A percentile compares a stretch with the other conserved stretches of the same genome.
These are phyloP conservation scores for Saccharomycopsis selenospora DNA, from an alignment of 805 yeast species.

Conservation along the genomic window DNA sequence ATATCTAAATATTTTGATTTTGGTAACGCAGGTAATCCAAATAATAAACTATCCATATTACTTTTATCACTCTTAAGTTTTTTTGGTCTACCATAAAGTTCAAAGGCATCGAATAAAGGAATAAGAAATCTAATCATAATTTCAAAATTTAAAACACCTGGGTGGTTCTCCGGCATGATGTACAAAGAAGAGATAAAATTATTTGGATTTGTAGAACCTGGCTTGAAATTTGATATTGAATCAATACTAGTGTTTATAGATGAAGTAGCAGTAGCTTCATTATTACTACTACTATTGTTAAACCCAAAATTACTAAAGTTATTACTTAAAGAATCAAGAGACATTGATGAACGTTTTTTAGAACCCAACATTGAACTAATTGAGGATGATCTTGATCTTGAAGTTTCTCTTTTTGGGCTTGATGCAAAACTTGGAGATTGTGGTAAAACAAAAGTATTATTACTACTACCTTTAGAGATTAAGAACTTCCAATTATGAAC, in stretches of 20 bases:
- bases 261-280: neutral
- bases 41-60: constrained; percentile 49
- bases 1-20: constrained; percentile 47
- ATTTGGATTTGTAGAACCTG: neutral
- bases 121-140: constrained; percentile 64
- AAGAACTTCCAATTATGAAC: constrained; percentile 27
- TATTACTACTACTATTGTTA: constrained; percentile 8
- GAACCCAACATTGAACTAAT: constrained; percentile 14
- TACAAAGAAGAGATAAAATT: constrained; percentile 30
- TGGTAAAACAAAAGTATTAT: constrained; percentile 7
- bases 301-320: neutral
- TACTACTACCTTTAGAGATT: constrained; percentile 9
- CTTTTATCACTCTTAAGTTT: constrained; percentile 52
- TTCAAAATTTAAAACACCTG: constrained; percentile 64
- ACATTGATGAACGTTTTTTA: constrained; percentile 10
- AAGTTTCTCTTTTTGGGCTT: neutral
- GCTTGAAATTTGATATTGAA: neutral
- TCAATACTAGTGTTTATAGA: constrained; percentile 9
- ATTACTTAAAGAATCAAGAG: constrained; percentile 9
- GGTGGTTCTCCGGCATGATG: constrained; percentile 64
- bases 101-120: constrained; percentile 64
- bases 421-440: constrained; percentile 15
- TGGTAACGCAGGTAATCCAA: constrained; percentile 71
- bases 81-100: constrained; percentile 67
- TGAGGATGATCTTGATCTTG: constrained; percentile 20